phyloP scores from a whole-genome alignment of 1,284 basidiomycete species.

The Microbotryomycetes sp. region DNA sequence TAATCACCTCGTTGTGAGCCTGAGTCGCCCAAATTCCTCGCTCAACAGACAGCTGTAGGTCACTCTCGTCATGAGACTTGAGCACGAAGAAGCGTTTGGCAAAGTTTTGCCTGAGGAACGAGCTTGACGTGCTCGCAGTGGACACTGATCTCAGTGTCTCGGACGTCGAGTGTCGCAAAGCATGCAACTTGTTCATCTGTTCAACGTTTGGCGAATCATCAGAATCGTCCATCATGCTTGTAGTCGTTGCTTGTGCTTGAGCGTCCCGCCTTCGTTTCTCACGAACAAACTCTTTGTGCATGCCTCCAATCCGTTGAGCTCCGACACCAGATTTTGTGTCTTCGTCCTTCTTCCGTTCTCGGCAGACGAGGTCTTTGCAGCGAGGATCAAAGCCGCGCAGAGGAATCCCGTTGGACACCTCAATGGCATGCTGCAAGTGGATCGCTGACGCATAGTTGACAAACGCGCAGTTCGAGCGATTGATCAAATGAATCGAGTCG shows the following conservation, averaged over 20 bases:
- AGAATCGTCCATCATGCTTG: no score
- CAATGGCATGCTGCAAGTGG: conserved; percentile 29
- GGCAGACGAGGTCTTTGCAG: conserved; percentile 24
- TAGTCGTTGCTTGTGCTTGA: no score
- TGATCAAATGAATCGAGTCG: conserved; percentile 82
- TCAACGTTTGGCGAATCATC: no score
- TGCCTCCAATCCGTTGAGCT: conserved; percentile 74
- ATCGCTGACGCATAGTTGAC: conserved; percentile 28
- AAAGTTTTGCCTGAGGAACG: conserved; percentile 47
- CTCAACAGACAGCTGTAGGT: conserved; percentile 76
- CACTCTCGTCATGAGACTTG: conserved; percentile 58
- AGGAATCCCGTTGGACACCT: conserved; percentile 15
- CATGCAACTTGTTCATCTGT: not conserved
- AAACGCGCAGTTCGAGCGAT: conserved; percentile 74
- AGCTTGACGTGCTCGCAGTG: conserved; percentile 30
- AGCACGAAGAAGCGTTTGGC: conserved; percentile 85
- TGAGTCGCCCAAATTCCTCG: conserved; percentile 86
- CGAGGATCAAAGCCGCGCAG: conserved; percentile 22
- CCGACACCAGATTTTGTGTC: conserved; percentile 85
- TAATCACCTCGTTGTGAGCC: conserved; percentile 73
- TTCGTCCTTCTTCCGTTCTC: conserved; percentile 70
- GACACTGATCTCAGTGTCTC: conserved; percentile 4
- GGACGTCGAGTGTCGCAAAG: not conserved
- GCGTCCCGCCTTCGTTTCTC: conserved; percentile 34
- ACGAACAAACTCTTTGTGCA: conserved; percentile 71